phyloP scores from a whole-genome alignment of 169 alveolate genomes.

The Eimeria tenella region DNA sequence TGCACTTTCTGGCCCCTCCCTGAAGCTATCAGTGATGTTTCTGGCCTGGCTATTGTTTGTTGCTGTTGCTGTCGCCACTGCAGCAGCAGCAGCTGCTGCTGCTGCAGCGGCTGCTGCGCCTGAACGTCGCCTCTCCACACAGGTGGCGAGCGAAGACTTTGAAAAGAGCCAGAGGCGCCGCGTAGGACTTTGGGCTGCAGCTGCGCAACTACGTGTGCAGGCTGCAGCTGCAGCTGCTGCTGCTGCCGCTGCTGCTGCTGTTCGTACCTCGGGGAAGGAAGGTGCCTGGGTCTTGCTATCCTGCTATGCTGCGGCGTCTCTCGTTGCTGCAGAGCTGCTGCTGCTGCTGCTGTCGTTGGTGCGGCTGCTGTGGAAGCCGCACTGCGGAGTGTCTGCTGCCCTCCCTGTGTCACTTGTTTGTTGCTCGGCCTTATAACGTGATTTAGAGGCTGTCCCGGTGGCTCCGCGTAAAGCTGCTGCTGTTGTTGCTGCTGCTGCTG shows the following conservation, averaged over 20 bases:
- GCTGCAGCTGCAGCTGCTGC: slow-evolving; percentile 15
- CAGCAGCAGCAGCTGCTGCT: slow-evolving; percentile 23
- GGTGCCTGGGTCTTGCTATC: slow-evolving; percentile 15
- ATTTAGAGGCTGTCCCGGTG: background rate
- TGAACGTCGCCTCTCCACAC: background rate
- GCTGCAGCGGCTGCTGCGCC: slow-evolving; percentile 10
- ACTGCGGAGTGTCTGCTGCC: background rate
- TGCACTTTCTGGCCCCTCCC: background rate
- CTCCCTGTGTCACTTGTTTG: background rate
- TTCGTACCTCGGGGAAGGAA: slow-evolving; percentile 11
- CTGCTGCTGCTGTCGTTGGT: background rate
- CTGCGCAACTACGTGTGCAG: background rate
- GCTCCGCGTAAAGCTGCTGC: background rate
- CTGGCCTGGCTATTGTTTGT: background rate
- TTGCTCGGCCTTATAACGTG: slow-evolving; percentile 1
- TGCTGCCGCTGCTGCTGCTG: slow-evolving; percentile 50
- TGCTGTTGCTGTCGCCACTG: background rate
- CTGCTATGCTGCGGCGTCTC: background rate
- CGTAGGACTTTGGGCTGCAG: background rate
- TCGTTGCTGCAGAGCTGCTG: background rate
- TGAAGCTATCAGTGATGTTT: background rate
- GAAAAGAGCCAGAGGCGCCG: too few relatives aligned
- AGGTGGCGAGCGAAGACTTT: too few relatives aligned
- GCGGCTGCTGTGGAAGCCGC: background rate
- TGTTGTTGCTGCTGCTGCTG: background rate